These are phyloP conservation scores for Spongispora temasekensis DNA, from an alignment of 1,284 basidiomycete species.

Conservation along the genomic window DNA sequence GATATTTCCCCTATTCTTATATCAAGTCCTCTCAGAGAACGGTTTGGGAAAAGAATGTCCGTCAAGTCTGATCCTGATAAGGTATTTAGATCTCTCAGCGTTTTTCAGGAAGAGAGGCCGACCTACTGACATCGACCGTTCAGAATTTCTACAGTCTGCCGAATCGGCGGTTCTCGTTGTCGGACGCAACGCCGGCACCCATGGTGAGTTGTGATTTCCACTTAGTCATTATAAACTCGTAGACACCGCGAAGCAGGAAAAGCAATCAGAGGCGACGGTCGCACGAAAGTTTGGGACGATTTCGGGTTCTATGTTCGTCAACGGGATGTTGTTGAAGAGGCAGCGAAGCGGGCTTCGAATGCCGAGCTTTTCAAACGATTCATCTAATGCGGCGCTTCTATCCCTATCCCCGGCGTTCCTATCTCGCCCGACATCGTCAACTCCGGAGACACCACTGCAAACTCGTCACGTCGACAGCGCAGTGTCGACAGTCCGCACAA, in stretches of 20 bases:
- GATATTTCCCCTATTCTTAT: conserved; percentile 28
- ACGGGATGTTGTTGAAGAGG: conserved; percentile 6
- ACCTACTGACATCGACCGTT: neutral
- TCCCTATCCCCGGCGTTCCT: no score
- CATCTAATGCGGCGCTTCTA: neutral
- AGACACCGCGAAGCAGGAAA: conserved; percentile 1
- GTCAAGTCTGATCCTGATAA: conserved; percentile 27
- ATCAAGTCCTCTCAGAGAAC: conserved; percentile 30
- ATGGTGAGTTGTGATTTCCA: conserved; percentile 11
- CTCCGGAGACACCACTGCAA: neutral
- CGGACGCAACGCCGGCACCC: conserved; percentile 18
- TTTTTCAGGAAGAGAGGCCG: no score
- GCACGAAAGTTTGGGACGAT: conserved; percentile 30
- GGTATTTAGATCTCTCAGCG: conserved; percentile 21
- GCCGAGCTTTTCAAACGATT: conserved; percentile 13
- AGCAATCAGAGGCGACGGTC: conserved; percentile 4
- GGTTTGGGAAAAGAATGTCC: conserved; percentile 34
- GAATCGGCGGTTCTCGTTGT: conserved; percentile 32
- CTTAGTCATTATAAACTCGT: neutral
- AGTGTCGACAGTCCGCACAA: neutral
- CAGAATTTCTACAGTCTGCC: conserved; percentile 32
- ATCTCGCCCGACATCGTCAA: neutral
- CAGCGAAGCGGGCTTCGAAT: conserved; percentile 14
- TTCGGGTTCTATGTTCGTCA: conserved; percentile 20
- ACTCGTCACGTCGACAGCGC: neutral